Conservation (phyloP, 2,329 filamentous ascomycete species). For the Bipolaris sorokiniana region DNA sequence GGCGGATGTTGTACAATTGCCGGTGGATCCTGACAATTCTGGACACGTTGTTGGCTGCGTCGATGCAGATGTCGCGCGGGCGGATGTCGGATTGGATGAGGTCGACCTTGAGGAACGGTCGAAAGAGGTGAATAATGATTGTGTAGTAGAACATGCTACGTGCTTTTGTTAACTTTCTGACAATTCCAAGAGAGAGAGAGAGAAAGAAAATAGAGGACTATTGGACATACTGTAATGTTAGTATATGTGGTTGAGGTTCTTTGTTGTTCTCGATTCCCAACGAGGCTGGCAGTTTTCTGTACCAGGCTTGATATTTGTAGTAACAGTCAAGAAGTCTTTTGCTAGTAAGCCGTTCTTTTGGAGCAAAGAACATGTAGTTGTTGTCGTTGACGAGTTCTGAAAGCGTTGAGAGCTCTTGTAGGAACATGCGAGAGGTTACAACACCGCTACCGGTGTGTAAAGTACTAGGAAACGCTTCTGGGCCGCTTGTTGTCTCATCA, state of each 20-base stretch:
- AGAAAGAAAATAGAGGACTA: neutral
- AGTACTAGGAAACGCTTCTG: slow-evolving; percentile 44
- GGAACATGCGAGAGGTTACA: slow-evolving; percentile 45
- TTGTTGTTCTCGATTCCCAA: slow-evolving; percentile 56
- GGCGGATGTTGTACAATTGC: slow-evolving; percentile 52
- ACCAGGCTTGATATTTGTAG: slow-evolving; percentile 74
- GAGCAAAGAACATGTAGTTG: slow-evolving; percentile 74
- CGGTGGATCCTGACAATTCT: slow-evolving; percentile 52
- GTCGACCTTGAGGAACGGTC: slow-evolving; percentile 71
- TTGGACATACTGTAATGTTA: slow-evolving; percentile 73
- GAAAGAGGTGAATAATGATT: slow-evolving; percentile 73
- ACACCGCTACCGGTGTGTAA: slow-evolving; percentile 17
- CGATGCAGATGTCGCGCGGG: slow-evolving; percentile 70
- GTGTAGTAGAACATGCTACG: slow-evolving; percentile 70
- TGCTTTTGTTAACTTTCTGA: slow-evolving; percentile 13
- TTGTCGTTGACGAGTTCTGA: slow-evolving; percentile 76
- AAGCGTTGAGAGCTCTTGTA: slow-evolving; percentile 68
- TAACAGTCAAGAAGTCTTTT: slow-evolving; percentile 69
- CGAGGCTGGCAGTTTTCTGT: slow-evolving; percentile 68
- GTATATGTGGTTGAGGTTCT: slow-evolving; percentile 73
- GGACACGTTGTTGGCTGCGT: slow-evolving; percentile 54
- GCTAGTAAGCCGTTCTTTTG: slow-evolving; percentile 68
- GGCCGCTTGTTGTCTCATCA: slow-evolving; percentile 64
- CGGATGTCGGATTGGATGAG: slow-evolving; percentile 63
- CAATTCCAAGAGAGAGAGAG: neutral